Conservation (phyloP, 2,329 filamentous ascomycete species). For the Tolypocladium amazonense region DNA sequence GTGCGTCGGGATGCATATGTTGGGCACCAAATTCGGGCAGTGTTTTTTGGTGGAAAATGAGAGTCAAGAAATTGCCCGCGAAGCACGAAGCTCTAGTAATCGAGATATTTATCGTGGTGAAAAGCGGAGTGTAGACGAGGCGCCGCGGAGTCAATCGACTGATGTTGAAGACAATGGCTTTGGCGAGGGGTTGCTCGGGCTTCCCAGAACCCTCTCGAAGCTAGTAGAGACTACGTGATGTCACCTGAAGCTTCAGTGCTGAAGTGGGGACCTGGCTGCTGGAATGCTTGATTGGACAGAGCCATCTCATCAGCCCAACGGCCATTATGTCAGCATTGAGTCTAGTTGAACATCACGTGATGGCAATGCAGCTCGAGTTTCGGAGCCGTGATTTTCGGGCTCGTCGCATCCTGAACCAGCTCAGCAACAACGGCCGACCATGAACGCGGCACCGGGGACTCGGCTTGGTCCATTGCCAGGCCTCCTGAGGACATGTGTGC, state of each 20-base stretch:
- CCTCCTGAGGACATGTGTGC: conserved; percentile 29
- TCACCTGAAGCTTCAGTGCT: conserved; percentile 13
- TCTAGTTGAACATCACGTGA: conserved; percentile 12
- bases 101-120: not conserved
- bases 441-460: conserved; percentile 24
- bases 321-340: not conserved
- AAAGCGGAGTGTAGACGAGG: not conserved
- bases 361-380: conserved; percentile 2
- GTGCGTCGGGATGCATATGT: not conserved
- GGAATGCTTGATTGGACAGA: conserved; percentile 14
- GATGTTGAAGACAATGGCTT: not conserved
- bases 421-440: conserved; percentile 16
- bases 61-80: not conserved
- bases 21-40: conserved; percentile 1
- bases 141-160: not conserved
- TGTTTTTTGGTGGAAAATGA: not conserved
- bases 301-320: conserved; percentile 17
- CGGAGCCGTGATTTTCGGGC: conserved; percentile 8
- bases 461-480: conserved; percentile 31
- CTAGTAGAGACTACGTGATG: conserved; percentile 20
- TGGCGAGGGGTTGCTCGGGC: conserved; percentile 6
- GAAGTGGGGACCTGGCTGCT: conserved; percentile 9
- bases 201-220: conserved; percentile 20
- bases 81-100: not conserved
- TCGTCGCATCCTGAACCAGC: not conserved